A percentile compares a stretch with the other conserved stretches of the same genome.
Evolutionary conservation across 2,329 filamentous ascomycete species (phyloP).

Genomic region (Aurifilum marmelostoma): DNA sequence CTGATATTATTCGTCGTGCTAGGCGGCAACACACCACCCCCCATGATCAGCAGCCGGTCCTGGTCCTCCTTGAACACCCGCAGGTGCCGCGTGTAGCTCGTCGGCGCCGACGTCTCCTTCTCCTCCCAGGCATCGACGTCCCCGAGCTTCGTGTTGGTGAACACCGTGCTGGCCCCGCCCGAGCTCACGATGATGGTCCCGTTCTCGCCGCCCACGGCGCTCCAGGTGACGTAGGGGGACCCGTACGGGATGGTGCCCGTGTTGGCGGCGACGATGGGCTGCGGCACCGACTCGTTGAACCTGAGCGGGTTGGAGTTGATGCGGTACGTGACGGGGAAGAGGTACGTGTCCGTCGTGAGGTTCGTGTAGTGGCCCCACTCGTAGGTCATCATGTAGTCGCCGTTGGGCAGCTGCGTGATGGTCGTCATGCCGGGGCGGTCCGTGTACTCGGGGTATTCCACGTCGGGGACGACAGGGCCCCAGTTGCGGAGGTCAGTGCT

Average conservation of each 20-base stretch:
- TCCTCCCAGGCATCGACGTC: slow-evolving; percentile 43
- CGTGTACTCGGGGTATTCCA: slow-evolving; percentile 63
- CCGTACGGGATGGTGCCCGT: slow-evolving; percentile 40
- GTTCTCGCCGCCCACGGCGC: slow-evolving; percentile 46
- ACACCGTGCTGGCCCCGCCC: slow-evolving; percentile 44
- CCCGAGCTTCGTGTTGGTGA: slow-evolving; percentile 47
- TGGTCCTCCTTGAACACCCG: slow-evolving; percentile 41
- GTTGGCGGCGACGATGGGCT: slow-evolving; percentile 39
- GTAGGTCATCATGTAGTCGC: slow-evolving; percentile 66
- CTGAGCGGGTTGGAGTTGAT: slow-evolving; percentile 44
- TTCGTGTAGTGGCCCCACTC: slow-evolving; percentile 56
- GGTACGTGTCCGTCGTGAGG: slow-evolving; percentile 36
- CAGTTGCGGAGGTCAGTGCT: slow-evolving; percentile 64
- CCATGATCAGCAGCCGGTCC: slow-evolving; percentile 47
- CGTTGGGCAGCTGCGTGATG: slow-evolving; percentile 60
- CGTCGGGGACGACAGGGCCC: slow-evolving; percentile 64
- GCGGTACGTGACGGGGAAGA: slow-evolving; percentile 50
- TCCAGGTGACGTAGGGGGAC: slow-evolving; percentile 50
- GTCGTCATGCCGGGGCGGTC: slow-evolving; percentile 72
- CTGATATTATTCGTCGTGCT: slow-evolving; percentile 50
- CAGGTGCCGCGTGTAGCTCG: slow-evolving; percentile 44
- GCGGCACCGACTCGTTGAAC: slow-evolving; percentile 40
- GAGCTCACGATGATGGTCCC: slow-evolving; percentile 49
- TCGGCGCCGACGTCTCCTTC: slow-evolving; percentile 40
- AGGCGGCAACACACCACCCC: slow-evolving; percentile 51